These are phyloP conservation scores for Lentinus brumalis DNA, from an alignment of 768 basidiomycete genomes.

Conservation along the genomic window DNA sequence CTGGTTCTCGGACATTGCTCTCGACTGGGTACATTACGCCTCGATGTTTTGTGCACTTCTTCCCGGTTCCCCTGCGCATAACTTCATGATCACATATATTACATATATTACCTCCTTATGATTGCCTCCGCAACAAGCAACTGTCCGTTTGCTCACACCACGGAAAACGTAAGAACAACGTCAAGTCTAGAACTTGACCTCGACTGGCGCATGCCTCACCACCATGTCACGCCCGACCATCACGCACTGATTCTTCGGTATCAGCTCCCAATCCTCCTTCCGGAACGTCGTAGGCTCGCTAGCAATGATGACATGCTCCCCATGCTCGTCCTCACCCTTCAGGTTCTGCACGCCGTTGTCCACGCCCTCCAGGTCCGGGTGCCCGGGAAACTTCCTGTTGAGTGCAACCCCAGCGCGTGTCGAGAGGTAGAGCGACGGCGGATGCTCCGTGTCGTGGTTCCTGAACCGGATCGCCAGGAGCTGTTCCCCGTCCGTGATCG, in stretches of 20 bases:
- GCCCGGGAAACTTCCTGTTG: slow-evolving; percentile 37
- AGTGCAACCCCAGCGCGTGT: slow-evolving; percentile 35
- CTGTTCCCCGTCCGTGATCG: slow-evolving; percentile 34
- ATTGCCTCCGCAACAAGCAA: no score
- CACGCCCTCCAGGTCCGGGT: slow-evolving; percentile 30
- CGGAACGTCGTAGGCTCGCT: slow-evolving; percentile 37
- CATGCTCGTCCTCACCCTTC: slow-evolving; percentile 32
- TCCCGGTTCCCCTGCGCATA: no score
- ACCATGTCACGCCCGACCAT: slow-evolving; percentile 31
- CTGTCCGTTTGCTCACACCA: not conserved
- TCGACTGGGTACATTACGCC: not conserved
- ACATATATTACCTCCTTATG: no score
- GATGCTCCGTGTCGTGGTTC: slow-evolving; percentile 32
- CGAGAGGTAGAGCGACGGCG: slow-evolving; percentile 36
- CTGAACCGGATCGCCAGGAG: slow-evolving; percentile 36
- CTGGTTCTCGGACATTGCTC: not conserved
- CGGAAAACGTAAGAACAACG: not conserved
- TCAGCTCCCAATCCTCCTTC: slow-evolving; percentile 33
- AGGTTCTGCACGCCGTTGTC: slow-evolving; percentile 17
- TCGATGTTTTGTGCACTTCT: not conserved
- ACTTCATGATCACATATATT: no score
- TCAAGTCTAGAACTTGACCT: slow-evolving; percentile 13
- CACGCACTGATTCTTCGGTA: slow-evolving; percentile 31
- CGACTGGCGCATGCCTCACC: slow-evolving; percentile 17
- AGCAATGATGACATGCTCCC: slow-evolving; percentile 36